These are phyloP conservation scores for Malassezia psittaci DNA, from an alignment of 1,284 basidiomycete species.

Conservation along the genomic window DNA sequence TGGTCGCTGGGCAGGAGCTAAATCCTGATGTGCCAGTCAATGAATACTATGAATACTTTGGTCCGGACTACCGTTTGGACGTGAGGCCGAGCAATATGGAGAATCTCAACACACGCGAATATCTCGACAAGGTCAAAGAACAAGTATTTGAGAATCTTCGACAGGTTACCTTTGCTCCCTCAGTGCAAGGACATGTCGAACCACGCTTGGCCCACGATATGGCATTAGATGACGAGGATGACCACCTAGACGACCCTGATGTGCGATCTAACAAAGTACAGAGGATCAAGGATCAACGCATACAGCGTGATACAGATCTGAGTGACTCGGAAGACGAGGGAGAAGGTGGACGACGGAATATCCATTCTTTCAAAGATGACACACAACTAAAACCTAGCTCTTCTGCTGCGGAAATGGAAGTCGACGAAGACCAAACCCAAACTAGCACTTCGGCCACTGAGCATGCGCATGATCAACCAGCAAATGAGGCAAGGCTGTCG, in stretches of 20 bases:
- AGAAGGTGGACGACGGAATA: slow-evolving; percentile 16
- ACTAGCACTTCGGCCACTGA: too few species aligned
- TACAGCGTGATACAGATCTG: slow-evolving; percentile 29
- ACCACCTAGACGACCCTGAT: slow-evolving; percentile 20
- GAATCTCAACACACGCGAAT: slow-evolving; percentile 84
- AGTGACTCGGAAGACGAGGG: slow-evolving; percentile 32
- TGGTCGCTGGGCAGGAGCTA: slow-evolving; percentile 89
- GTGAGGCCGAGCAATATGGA: slow-evolving; percentile 92
- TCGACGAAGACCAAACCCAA: background rate
- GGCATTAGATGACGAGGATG: slow-evolving; percentile 25
- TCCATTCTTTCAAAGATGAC: background rate
- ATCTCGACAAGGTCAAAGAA: slow-evolving; percentile 81
- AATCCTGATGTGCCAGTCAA: slow-evolving; percentile 58
- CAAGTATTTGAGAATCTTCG: slow-evolving; percentile 66
- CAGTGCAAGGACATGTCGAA: slow-evolving; percentile 40
- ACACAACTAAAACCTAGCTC: background rate
- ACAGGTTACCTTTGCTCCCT: slow-evolving; percentile 33
- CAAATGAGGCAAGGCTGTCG: too few species aligned
- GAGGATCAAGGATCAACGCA: slow-evolving; percentile 21
- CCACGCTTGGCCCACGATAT: slow-evolving; percentile 26
- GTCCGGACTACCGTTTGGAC: slow-evolving; percentile 93
- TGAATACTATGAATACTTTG: slow-evolving; percentile 88
- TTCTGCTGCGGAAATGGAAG: background rate
- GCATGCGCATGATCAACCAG: too few species aligned
- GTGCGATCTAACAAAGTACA: slow-evolving; percentile 27